Evolutionary conservation across 2,329 filamentous ascomycete species (phyloP).

Genomic region (Neofusicoccum sp.): DNA sequence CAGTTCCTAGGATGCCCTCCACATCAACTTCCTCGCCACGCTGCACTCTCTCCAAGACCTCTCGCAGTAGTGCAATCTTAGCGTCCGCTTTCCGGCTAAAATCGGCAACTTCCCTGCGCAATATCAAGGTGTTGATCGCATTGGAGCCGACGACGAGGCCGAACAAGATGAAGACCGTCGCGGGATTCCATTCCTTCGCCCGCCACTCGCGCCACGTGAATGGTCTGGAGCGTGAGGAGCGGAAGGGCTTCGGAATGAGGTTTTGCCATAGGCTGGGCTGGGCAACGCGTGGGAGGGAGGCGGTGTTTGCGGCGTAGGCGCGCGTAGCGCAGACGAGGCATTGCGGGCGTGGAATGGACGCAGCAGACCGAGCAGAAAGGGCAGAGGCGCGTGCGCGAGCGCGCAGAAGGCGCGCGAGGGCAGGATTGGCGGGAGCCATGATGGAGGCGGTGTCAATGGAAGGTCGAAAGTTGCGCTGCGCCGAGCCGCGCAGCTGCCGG

Average conservation of each 20-base stretch:
- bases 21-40: constrained; percentile 80
- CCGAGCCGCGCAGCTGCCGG: neutral
- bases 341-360: neutral
- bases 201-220: constrained; percentile 17
- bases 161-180: constrained; percentile 64
- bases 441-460: neutral
- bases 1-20: constrained; percentile 75
- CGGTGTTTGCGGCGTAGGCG: constrained; percentile 19
- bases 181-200: constrained; percentile 51
- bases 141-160: constrained; percentile 87
- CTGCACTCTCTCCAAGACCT: constrained; percentile 70
- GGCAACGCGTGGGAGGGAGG: constrained; percentile 34
- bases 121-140: constrained; percentile 84
- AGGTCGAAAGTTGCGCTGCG: neutral
- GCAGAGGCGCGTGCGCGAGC: neutral
- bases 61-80: constrained; percentile 71
- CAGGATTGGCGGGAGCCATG: neutral
- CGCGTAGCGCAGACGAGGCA: constrained; percentile 19
- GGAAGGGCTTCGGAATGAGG: constrained; percentile 36
- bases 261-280: constrained; percentile 38
- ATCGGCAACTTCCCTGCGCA: constrained; percentile 72
- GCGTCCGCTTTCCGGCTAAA: constrained; percentile 76
- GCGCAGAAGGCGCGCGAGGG: neutral
- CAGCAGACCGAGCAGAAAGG: neutral
- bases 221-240: constrained; percentile 10